These are phyloP conservation scores for Alternaria rosae DNA, from an alignment of 2,329 filamentous ascomycete genomes.

Conservation along the genomic window DNA sequence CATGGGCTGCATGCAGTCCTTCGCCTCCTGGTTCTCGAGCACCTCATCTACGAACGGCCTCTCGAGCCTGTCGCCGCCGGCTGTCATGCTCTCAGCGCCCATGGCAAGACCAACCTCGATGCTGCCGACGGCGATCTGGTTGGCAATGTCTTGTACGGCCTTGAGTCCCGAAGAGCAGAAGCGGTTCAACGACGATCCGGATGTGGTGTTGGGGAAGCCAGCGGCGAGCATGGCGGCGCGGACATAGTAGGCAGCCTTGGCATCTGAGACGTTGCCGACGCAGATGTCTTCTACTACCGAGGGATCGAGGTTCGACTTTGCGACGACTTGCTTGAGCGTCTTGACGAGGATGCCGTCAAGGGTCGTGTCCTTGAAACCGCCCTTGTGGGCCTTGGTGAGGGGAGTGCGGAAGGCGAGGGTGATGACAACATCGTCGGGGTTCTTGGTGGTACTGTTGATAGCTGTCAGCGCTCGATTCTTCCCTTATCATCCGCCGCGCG, in stretches of 20 bases:
- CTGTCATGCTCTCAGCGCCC: conserved; percentile 88
- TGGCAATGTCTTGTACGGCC: conserved; percentile 92
- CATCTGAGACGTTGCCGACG: conserved; percentile 88
- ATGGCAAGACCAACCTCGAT: conserved; percentile 90
- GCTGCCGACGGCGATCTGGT: conserved; percentile 78
- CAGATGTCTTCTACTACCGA: conserved; percentile 87
- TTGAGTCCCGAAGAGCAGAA: conserved; percentile 98
- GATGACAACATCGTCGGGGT: conserved; percentile 95
- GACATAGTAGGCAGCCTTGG: conserved; percentile 87
- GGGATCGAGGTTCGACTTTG: conserved; percentile 79
- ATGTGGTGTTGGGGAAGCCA: conserved; percentile 89
- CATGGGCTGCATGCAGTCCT: conserved; percentile 94
- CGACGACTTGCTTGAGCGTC: conserved; percentile 71
- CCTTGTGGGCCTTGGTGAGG: conserved; percentile 86
- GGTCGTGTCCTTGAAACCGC: conserved; percentile 91
- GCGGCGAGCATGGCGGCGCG: conserved; percentile 89
- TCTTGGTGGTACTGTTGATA: conserved; percentile 77
- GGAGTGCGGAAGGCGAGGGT: conserved; percentile 91
- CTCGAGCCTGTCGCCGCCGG: conserved; percentile 72
- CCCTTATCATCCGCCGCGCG: neutral
- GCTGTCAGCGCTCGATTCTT: conserved; percentile 14
- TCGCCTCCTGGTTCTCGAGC: conserved; percentile 74
- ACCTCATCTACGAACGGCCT: conserved; percentile 81
- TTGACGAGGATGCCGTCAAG: conserved; percentile 88
- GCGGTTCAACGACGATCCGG: conserved; percentile 84